Base-by-base conservation (phyloP, 495 filamentous ascomycete genomes). In the Penicillium manginii region DNA sequence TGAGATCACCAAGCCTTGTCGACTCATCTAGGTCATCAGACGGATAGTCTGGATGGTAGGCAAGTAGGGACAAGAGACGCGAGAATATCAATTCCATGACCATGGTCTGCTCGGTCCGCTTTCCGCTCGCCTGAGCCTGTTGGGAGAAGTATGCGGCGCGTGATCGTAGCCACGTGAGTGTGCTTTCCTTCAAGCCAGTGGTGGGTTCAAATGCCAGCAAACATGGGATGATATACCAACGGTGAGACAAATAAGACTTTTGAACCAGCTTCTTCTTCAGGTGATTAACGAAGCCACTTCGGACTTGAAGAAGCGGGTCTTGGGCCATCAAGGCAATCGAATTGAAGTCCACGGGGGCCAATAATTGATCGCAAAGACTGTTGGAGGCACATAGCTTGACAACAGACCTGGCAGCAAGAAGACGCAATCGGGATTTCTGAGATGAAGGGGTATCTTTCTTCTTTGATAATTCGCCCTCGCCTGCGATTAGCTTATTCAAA, bases 41-140 rank as follows among this genome's bases (percentile, higher is more conserved):
- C 21, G 78, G 78, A 69, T 93, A 99, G 70, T 99, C 96, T 1
- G 93, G 94, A 72, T 99, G 94, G 68, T 98, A 94, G 14, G 93
- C 92, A 17, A 98, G 84, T 22, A 97, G 77, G 39, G 90, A 94
- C 40, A 98, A 73, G 14, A 98, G 81, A 19, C 94, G 88, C 15
- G 90, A 83, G 70, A 99, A 90, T n/a, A 89, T 79, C 15, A 86
- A 79, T 71, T 98, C 96, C 80, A 98, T 88, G 8, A 88, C 79
- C 35, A 78, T 85, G 26, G 86, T 81, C 48, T 75, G 71, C 18
- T 79, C 74, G 6, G 69, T 75, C 8, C 78, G 76, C 45, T 77
- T 81, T 17, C 71, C 70, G 52, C 60, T 72, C 6, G 60, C 66
- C 51, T 74, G 69, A 7, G 63, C 64, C 47, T 77, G 71, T 40